Conservation (phyloP, 345 rosid species). For the Adansonia digitata region DNA sequence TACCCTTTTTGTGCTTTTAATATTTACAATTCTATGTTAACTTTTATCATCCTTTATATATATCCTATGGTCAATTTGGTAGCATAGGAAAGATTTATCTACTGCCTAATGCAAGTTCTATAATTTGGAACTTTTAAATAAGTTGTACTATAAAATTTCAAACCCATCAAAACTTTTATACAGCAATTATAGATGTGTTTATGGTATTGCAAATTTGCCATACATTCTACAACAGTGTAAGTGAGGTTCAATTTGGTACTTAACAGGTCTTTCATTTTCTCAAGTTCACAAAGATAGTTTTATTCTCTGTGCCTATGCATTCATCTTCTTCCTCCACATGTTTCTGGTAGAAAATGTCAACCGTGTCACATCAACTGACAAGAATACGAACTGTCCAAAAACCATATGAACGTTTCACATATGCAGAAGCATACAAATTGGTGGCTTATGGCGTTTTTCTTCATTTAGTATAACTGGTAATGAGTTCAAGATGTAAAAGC, state of each 20-base stretch:
- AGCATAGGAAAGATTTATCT: background rate
- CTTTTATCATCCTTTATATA: background rate
- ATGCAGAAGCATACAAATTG: background rate
- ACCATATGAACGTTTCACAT: background rate
- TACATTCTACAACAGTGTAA: background rate
- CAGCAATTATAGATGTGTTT: background rate
- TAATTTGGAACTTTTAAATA: background rate
- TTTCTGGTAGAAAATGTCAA: background rate
- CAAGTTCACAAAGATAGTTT: background rate
- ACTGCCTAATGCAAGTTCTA: background rate
- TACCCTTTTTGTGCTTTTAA: background rate
- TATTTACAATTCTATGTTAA: background rate
- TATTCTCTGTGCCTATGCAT: background rate
- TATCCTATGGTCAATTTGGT: background rate
- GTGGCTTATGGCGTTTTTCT: background rate
- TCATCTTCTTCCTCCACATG: background rate
- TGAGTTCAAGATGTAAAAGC: constrained; percentile 4
- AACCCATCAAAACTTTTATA: background rate
- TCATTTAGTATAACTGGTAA: background rate
- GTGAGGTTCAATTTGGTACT: background rate
- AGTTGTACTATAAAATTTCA: background rate
- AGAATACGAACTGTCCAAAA: background rate
- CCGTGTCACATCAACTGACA: background rate
- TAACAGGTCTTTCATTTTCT: background rate
- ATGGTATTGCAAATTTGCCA: background rate